Percentiles rank a stretch among this genome's conserved stretches.
Conservation (phyloP, 2,329 filamentous ascomycete species). For the Trichoderma breve region DNA sequence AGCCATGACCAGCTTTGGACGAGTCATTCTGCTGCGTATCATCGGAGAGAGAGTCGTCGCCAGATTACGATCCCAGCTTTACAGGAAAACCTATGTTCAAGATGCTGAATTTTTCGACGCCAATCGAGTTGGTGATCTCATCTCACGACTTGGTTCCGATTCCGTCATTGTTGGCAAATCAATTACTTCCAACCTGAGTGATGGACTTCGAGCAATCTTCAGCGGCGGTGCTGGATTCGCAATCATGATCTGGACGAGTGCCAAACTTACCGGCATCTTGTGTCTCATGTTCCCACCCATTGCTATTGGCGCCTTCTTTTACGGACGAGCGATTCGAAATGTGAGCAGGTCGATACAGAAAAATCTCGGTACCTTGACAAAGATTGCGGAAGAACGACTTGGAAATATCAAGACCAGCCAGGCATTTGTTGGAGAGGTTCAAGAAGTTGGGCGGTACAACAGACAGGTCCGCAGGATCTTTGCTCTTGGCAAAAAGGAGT, state of each 20-base stretch:
- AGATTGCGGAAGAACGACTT: slow-evolving; percentile 96
- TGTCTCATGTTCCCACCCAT: slow-evolving; percentile 87
- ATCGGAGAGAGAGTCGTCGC: slow-evolving; percentile 94
- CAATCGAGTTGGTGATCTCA: slow-evolving; percentile 92
- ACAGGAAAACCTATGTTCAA: slow-evolving; percentile 89
- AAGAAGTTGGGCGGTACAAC: slow-evolving; percentile 90
- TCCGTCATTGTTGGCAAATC: slow-evolving; percentile 98
- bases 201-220: slow-evolving; percentile 87
- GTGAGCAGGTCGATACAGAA: slow-evolving; percentile 91
- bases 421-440: slow-evolving; percentile 88
- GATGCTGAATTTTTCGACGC: slow-evolving; percentile 99
- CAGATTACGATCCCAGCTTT: slow-evolving; percentile 82
- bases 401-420: slow-evolving; percentile 97
- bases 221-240: slow-evolving; percentile 86
- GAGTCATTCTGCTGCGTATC: slow-evolving; percentile 88
- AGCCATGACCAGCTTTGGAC: slow-evolving; percentile 86
- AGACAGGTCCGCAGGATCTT: slow-evolving; percentile 91
- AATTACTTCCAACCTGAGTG: slow-evolving; percentile 95
- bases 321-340: slow-evolving; percentile 83
- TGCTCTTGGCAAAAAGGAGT: slow-evolving; percentile 79
- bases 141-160: slow-evolving; percentile 91
- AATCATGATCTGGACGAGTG: slow-evolving; percentile 94
- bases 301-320: slow-evolving; percentile 85
- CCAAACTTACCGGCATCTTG: slow-evolving; percentile 84
- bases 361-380: slow-evolving; percentile 87